Conservation (phyloP, 768 basidiomycete genomes). For the Trichaptum fuscoviolaceum region DNA sequence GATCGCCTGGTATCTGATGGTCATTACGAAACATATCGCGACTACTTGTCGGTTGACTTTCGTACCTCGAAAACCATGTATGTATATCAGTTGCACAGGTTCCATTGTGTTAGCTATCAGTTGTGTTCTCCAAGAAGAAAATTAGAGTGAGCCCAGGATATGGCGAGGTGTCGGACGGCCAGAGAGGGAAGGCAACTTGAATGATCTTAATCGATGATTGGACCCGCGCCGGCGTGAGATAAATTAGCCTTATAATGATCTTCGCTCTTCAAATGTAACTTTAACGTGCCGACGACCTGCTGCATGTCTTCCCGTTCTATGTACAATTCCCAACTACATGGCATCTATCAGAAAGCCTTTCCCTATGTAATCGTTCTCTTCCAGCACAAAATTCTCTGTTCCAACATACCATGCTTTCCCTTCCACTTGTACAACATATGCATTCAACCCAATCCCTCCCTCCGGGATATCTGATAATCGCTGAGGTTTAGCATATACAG, state of each 20-base stretch:
- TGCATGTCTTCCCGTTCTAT: too few relatives aligned
- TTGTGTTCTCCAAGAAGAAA: too few relatives aligned
- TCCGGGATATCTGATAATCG: neutral
- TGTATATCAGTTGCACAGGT: slow-evolving; percentile 45
- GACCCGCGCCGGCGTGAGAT: too few relatives aligned
- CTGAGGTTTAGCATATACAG: slow-evolving; percentile 9
- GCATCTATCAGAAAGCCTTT: neutral
- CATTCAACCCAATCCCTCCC: slow-evolving; percentile 9
- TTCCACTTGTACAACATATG: slow-evolving; percentile 25
- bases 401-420: slow-evolving; percentile 30
- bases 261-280: too few relatives aligned
- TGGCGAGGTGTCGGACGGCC: too few relatives aligned
- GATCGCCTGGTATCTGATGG: slow-evolving; percentile 35
- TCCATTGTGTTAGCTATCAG: neutral
- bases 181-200: too few relatives aligned
- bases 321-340: too few relatives aligned
- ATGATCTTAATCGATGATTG: too few relatives aligned
- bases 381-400: slow-evolving; percentile 1
- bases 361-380: neutral
- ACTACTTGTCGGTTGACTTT: slow-evolving; percentile 2
- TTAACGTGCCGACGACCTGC: too few relatives aligned
- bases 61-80: slow-evolving; percentile 55
- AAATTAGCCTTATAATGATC: too few relatives aligned
- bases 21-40: slow-evolving; percentile 6
- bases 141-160: too few relatives aligned